Conservation (phyloP, 805 yeast species). For the Isabelozyma gotoi region DNA sequence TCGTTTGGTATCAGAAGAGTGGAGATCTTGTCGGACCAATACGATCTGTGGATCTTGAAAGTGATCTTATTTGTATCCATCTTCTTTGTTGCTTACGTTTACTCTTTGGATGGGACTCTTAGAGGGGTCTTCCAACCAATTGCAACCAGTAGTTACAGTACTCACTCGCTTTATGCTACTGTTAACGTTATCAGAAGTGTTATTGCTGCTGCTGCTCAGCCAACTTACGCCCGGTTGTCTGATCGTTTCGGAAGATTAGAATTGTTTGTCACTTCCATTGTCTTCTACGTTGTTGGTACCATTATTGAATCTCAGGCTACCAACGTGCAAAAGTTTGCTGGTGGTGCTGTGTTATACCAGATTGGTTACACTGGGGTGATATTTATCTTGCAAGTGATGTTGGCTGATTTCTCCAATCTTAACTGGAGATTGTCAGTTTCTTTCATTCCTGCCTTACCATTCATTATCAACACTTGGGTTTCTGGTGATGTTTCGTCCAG, state of each 20-base stretch:
- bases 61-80: conserved; percentile 45
- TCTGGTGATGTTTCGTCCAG: conserved; percentile 54
- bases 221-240: conserved; percentile 60
- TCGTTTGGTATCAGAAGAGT: conserved; percentile 56
- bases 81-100: conserved; percentile 57
- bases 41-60: conserved; percentile 33
- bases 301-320: conserved; percentile 61
- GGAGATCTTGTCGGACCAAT: conserved; percentile 55
- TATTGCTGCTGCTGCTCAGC: conserved; percentile 66
- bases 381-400: conserved; percentile 53
- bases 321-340: conserved; percentile 58
- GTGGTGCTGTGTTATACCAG: conserved; percentile 55
- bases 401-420: conserved; percentile 66
- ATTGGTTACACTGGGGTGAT: conserved; percentile 63
- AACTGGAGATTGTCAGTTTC: conserved; percentile 70
- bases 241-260: conserved; percentile 68
- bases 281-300: conserved; percentile 63
- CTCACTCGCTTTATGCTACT: conserved; percentile 58
- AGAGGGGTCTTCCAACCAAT: conserved; percentile 49
- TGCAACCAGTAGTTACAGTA: conserved; percentile 54
- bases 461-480: conserved; percentile 77
- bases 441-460: conserved; percentile 69
- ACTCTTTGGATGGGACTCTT: conserved; percentile 56
- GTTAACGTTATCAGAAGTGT: conserved; percentile 58
- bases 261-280: conserved; percentile 45